phyloP scores from a whole-genome alignment of 306 rosid genomes.

The Adenanthera pavonina region DNA sequence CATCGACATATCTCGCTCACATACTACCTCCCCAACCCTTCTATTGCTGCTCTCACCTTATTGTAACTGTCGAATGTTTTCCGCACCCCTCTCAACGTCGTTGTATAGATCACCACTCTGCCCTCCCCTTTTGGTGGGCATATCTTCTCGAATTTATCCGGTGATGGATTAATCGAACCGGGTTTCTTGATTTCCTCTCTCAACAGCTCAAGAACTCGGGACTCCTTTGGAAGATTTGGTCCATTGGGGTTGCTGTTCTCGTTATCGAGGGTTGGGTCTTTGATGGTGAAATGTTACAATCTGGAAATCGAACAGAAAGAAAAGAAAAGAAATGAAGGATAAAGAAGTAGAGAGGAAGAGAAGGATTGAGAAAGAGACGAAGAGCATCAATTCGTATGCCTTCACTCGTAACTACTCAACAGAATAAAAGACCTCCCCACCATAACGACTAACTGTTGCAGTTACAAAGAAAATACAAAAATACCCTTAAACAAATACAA shows the following conservation, averaged over 20 bases:
- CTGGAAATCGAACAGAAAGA: too few species aligned
- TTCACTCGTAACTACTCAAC: too few species aligned
- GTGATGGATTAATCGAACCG: background rate
- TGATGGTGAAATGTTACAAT: background rate
- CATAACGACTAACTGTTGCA: too few species aligned
- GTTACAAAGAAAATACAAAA: too few species aligned
- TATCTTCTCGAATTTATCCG: conserved; percentile 53
- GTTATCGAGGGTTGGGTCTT: conserved; percentile 38
- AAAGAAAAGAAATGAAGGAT: too few species aligned
- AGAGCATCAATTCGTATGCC: too few species aligned
- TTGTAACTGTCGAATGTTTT: conserved; percentile 83
- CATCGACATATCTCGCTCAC: conserved; percentile 93
- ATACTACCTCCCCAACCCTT: conserved; percentile 56
- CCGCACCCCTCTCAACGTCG: conserved; percentile 80
- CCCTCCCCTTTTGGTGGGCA: conserved; percentile 82
- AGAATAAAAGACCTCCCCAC: too few species aligned
- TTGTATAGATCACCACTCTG: conserved; percentile 77
- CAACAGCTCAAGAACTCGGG: background rate
- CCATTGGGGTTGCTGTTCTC: conserved; percentile 57
- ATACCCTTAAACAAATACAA: too few species aligned
- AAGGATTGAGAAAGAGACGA: too few species aligned
- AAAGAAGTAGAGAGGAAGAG: too few species aligned
- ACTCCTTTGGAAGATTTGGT: background rate
- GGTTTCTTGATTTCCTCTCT: conserved; percentile 28
- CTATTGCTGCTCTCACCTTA: conserved; percentile 64